Conservation (phyloP, 164 flowering plant species). For the Santalum album region DNA sequence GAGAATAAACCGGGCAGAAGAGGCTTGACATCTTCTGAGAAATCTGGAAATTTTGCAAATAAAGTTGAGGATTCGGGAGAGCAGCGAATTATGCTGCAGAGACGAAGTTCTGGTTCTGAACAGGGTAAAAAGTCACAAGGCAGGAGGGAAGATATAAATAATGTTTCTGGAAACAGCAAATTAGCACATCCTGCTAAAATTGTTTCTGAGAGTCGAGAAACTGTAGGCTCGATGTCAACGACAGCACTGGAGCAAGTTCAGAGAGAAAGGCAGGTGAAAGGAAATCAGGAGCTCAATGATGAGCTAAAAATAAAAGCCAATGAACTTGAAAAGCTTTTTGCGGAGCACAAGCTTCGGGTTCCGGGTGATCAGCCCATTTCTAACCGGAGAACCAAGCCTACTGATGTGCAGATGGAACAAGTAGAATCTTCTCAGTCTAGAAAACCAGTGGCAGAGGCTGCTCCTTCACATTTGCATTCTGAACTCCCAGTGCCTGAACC, state of each 20-base stretch:
- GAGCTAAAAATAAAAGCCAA: slow-evolving; percentile 87
- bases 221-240: slow-evolving; percentile 13
- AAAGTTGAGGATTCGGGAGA: slow-evolving; percentile 31
- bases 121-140: slow-evolving; percentile 28
- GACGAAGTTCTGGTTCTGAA: slow-evolving; percentile 37
- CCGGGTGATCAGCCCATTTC: slow-evolving; percentile 68
- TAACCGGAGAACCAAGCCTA: slow-evolving; percentile 44
- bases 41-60: slow-evolving; percentile 11
- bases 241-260: slow-evolving; percentile 43
- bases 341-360: slow-evolving; percentile 82
- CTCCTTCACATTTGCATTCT: slow-evolving; percentile 25
- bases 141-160: slow-evolving; percentile 23
- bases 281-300: slow-evolving; percentile 79
- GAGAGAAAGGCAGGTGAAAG: slow-evolving; percentile 64
- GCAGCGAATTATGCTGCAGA: slow-evolving; percentile 38
- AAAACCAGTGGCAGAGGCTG: slow-evolving; percentile 22
- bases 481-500: slow-evolving; percentile 19
- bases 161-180: slow-evolving; percentile 20
- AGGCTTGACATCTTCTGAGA: slow-evolving; percentile 18
- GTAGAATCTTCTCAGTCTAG: slow-evolving; percentile 17
- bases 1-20: slow-evolving; percentile 23
- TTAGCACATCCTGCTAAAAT: slow-evolving; percentile 16
- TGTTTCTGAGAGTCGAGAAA: slow-evolving; percentile 26
- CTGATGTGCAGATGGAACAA: slow-evolving; percentile 33
- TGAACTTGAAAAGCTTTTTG: slow-evolving; percentile 96